Evolutionary conservation across 2,329 filamentous ascomycete genomes (phyloP).

Genomic region (Pyrenophora teres): DNA sequence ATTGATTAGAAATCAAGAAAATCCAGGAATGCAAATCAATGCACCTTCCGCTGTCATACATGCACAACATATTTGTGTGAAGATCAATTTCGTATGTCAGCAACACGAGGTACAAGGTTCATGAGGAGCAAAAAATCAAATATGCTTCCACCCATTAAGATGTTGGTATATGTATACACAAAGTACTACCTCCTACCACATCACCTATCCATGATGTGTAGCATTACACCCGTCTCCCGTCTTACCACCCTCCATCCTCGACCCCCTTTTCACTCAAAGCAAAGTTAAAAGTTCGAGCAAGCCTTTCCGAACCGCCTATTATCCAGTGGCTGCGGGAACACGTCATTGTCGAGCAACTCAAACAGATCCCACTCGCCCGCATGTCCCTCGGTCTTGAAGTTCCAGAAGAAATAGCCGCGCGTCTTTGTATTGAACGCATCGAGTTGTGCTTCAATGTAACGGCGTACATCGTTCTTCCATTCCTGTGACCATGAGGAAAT

Average conservation of each 20-base stretch:
- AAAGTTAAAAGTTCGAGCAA: constrained; percentile 27
- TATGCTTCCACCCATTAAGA: too few relatives aligned
- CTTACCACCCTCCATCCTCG: neutral
- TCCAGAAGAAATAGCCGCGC: constrained; percentile 63
- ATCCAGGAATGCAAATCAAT: too few relatives aligned
- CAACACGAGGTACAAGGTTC: too few relatives aligned
- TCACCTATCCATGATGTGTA: too few relatives aligned
- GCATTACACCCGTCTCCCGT: too few relatives aligned
- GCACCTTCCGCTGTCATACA: too few relatives aligned
- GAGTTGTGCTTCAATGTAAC: constrained; percentile 61
- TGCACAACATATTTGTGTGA: too few relatives aligned
- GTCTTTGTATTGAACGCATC: constrained; percentile 57
- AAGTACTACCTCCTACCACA: too few relatives aligned
- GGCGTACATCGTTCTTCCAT: constrained; percentile 53
- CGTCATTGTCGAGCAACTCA: constrained; percentile 53
- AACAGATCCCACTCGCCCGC: constrained; percentile 61
- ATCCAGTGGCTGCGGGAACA: constrained; percentile 53
- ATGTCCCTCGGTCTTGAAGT: constrained; percentile 59
- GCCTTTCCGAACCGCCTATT: constrained; percentile 37
- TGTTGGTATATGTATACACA: too few relatives aligned
- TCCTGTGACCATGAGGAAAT: constrained; percentile 55
- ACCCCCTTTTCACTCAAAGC: neutral
- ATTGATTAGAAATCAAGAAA: too few relatives aligned
- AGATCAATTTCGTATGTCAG: too few relatives aligned
- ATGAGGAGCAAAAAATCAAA: too few relatives aligned